These are phyloP conservation scores for Fistulifera pelliculosa DNA, from an alignment of 108 stramenopile species.

Conservation along the genomic window DNA sequence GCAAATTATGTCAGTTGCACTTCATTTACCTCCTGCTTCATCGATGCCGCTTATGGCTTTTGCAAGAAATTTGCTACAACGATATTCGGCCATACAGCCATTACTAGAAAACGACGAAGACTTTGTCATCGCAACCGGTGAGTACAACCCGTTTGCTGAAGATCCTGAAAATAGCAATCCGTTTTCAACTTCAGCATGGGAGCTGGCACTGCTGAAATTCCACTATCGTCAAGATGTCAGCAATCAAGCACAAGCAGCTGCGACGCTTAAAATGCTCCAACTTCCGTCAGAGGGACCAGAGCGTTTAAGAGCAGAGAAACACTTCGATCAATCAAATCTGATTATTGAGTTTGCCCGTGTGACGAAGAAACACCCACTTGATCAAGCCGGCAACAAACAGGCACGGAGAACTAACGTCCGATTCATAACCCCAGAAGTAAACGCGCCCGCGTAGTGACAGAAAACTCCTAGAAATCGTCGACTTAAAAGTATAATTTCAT, in stretches of 20 bases:
- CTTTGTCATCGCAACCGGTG: conserved; percentile 56
- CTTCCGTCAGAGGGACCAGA: conserved; percentile 64
- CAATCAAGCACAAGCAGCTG: conserved; percentile 46
- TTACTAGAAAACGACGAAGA: conserved; percentile 84
- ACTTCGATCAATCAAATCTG: conserved; percentile 34
- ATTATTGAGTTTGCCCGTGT: conserved; percentile 36
- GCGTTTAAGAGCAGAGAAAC: conserved; percentile 28
- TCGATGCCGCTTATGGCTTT: conserved; percentile 66
- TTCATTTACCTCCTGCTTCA: conserved; percentile 57
- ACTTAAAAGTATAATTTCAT: too few relatives aligned
- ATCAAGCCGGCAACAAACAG: conserved; percentile 6
- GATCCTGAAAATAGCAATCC: conserved; percentile 81
- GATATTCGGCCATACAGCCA: conserved; percentile 53
- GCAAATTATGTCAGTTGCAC: conserved; percentile 51
- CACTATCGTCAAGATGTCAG: conserved; percentile 49
- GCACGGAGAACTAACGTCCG: neutral
- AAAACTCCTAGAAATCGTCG: too few relatives aligned
- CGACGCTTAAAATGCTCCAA: conserved; percentile 40
- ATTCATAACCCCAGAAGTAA: conserved; percentile 2
- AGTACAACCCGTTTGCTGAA: conserved; percentile 48
- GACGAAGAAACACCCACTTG: conserved; percentile 58
- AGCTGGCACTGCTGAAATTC: conserved; percentile 55
- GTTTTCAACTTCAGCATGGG: conserved; percentile 80
- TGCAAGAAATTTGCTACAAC: conserved; percentile 55
- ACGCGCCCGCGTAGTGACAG: neutral